Base-by-base conservation (phyloP, 306 rosid species). In the Trifolium repens region DNA sequence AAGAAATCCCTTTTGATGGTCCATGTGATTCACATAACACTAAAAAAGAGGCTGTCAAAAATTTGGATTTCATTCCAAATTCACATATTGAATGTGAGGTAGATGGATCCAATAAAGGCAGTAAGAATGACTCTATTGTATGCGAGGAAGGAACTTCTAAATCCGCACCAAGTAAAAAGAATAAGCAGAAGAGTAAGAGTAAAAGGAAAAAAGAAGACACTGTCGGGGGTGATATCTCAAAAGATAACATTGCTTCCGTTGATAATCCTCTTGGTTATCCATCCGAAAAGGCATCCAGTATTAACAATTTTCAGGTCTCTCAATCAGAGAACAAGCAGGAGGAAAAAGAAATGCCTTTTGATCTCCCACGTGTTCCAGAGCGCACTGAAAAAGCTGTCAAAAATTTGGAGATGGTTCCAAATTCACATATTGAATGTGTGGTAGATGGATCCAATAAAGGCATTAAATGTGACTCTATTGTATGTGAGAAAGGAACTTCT, bases 91-190 rank as follows among this genome's bases (percentile, higher is more conserved):
- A 52, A 59, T 24, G 40, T 13, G 57, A 60, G 26, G 77, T 46
- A 43, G 84, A 81, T 43, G 77, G 42, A 52, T 59, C 64, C 77
- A 26, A 69, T 15, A 40, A 74, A 71, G 79, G 66, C 73, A 67
- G 4, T 37, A 59, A 52, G 62, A 77, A 44, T 71, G 79, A 46
- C 39, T 5, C n/a, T 43, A 42, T 24, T 78, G 67, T 47, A 32
- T 30, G 5, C 14, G 70, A 74, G 42, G 81, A 74, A 47, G 77
- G 54, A 27, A 67, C 68, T 63, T 74, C 53, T 17, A 58, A 78
- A 74, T 11, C 85, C 49, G 22, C 43, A 8, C 44, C 79, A 24
- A 46, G 68, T 26, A 16, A 57, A 46, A 81, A 59, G 77, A 53
- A 55, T 78, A 78, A 61, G 62, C 12, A 9, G 19, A 75, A 74